phyloP scores from a whole-genome alignment of 495 filamentous ascomycete genomes.

The Aspergillus incahuasiensis region DNA sequence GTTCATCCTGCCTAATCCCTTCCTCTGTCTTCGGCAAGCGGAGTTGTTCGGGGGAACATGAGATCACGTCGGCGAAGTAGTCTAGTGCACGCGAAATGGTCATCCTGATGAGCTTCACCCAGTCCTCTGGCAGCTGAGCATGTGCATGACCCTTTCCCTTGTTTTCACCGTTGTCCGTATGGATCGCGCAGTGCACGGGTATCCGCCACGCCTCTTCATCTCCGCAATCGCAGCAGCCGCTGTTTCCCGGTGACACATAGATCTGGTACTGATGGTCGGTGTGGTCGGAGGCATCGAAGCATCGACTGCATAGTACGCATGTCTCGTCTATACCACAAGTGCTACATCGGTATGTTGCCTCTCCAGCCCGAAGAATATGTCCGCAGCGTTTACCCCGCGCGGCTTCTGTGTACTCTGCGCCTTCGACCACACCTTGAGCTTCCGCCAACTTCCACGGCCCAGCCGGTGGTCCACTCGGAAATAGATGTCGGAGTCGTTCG shows the following conservation, averaged over 20 bases:
- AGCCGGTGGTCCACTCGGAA: constrained; percentile 65
- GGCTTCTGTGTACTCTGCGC: constrained; percentile 88
- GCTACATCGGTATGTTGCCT: constrained; percentile 89
- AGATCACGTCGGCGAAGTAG: constrained; percentile 95
- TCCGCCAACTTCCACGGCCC: constrained; percentile 70
- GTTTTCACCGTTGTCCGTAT: constrained; percentile 56
- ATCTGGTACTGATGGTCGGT: constrained; percentile 88
- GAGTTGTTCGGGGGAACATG: constrained; percentile 93
- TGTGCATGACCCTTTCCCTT: constrained; percentile 60
- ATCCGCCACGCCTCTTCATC: constrained; percentile 88
- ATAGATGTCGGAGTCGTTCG: constrained; percentile 70
- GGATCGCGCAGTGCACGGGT: constrained; percentile 89
- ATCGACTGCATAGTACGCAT: constrained; percentile 80
- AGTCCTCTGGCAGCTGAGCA: constrained; percentile 61
- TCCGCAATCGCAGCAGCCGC: constrained; percentile 95
- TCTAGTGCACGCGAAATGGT: constrained; percentile 83
- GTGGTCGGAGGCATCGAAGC: constrained; percentile 94
- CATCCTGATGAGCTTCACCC: constrained; percentile 68
- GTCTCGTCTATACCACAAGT: constrained; percentile 88
- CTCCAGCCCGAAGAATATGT: constrained; percentile 89
- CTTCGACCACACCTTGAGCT: constrained; percentile 87
- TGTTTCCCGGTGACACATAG: constrained; percentile 79
- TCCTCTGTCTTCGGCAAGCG: constrained; percentile 76
- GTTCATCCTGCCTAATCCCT: constrained; percentile 76
- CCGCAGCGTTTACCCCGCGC: constrained; percentile 94